Percentiles rank a stretch among this genome's conserved stretches.
Conservation (phyloP, 495 filamentous ascomycete species). For the Penicillium samsonianum region DNA sequence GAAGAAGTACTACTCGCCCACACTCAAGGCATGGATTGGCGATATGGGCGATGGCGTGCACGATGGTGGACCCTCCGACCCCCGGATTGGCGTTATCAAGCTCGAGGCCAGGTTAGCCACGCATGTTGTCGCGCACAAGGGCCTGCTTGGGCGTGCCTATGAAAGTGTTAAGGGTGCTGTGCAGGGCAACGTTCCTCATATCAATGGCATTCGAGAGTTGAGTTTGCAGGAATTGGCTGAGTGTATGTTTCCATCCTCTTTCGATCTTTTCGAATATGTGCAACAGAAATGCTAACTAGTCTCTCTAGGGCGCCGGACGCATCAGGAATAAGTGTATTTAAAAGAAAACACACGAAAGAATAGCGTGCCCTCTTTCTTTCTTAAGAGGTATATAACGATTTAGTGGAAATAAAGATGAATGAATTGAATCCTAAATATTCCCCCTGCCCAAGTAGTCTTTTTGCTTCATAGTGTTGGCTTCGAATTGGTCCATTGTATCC, state of each 20-base stretch:
- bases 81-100: conserved; percentile 64
- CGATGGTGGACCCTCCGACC: conserved; percentile 79
- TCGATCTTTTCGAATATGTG: background rate
- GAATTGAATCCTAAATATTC: too few species aligned
- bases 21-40: conserved; percentile 84
- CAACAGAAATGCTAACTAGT: background rate
- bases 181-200: conserved; percentile 67
- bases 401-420: background rate
- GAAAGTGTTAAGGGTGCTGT: conserved; percentile 76
- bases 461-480: background rate
- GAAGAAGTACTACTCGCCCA: conserved; percentile 73
- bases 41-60: conserved; percentile 88
- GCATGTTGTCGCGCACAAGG: conserved; percentile 44
- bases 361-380: too few species aligned
- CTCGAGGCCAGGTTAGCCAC: conserved; percentile 49
- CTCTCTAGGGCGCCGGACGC: conserved; percentile 36
- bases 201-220: conserved; percentile 81
- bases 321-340: conserved; percentile 17
- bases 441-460: background rate
- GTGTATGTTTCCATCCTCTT: conserved; percentile 31
- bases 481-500: background rate
- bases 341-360: too few species aligned
- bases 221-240: conserved; percentile 62
- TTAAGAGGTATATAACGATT: background rate
- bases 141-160: conserved; percentile 56